phyloP scores from a whole-genome alignment of 371 early-diverging fungal genomes.

The Parasitella parasitica region DNA sequence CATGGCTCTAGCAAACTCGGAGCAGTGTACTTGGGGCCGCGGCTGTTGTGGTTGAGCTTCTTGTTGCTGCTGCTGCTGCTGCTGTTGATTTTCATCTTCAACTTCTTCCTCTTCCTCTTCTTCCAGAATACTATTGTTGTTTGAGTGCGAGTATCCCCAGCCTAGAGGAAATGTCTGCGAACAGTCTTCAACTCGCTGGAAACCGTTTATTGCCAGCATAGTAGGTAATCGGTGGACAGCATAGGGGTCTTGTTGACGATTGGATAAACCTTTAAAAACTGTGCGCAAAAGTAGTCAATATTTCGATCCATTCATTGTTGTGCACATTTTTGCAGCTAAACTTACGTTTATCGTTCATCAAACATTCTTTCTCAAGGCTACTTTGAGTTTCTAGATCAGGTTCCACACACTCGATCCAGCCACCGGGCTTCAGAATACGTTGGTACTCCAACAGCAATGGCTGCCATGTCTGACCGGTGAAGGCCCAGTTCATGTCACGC shows the following conservation, averaged over 20 bases:
- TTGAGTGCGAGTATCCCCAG: conserved; percentile 30
- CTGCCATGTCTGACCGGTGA: conserved; percentile 32
- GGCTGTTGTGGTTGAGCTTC: not conserved
- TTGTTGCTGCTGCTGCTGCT: not conserved
- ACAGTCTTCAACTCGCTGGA: conserved; percentile 34
- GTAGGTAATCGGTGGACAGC: conserved; percentile 45
- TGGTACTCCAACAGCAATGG: conserved; percentile 36
- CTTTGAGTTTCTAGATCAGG: conserved; percentile 45
- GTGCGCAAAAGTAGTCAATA: not conserved
- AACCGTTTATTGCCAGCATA: conserved; percentile 40
- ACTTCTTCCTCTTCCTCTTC: conserved; percentile 1
- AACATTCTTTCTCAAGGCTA: conserved; percentile 29
- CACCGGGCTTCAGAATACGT: conserved; percentile 46
- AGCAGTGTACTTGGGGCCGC: conserved; percentile 2
- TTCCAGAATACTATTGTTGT: not conserved
- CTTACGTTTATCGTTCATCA: conserved; percentile 46
- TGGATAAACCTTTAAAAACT: conserved; percentile 36
- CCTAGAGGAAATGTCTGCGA: conserved; percentile 43
- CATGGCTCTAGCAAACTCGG: conserved; percentile 32
- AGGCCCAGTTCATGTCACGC: conserved; percentile 42
- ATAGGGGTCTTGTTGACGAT: conserved; percentile 51
- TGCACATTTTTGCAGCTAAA: not conserved
- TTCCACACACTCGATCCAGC: conserved; percentile 49
- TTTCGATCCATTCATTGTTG: not conserved
- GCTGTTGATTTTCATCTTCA: not conserved